Evolutionary conservation across 1,284 basidiomycete genomes (phyloP).

Genomic region (Jaminaea rosea): DNA sequence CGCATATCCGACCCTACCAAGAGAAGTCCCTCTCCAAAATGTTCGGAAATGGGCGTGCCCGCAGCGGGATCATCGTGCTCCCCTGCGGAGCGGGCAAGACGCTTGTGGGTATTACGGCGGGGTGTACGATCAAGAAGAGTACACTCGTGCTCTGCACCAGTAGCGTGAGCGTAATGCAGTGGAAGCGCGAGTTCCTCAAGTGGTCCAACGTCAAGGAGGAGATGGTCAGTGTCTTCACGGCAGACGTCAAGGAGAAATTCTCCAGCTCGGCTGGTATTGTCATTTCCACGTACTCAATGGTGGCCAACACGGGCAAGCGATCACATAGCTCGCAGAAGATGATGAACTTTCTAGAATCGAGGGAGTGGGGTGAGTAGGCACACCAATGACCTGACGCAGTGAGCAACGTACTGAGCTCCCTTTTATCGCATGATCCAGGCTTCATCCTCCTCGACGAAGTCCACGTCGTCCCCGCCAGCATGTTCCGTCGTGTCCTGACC

Average conservation of each 20-base stretch:
- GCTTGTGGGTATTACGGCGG: constrained; percentile 94
- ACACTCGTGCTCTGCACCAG: constrained; percentile 81
- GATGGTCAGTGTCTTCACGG: constrained; percentile 45
- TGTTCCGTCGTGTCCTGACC: constrained; percentile 47
- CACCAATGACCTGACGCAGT: too few relatives aligned
- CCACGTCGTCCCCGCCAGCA: constrained; percentile 46
- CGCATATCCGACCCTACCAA: constrained; percentile 46
- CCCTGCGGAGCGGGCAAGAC: constrained; percentile 99
- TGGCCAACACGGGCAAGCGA: constrained; percentile 46
- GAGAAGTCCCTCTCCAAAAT: constrained; percentile 46
- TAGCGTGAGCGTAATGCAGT: constrained; percentile 46
- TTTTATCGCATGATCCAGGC: too few relatives aligned
- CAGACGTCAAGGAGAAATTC: constrained; percentile 46
- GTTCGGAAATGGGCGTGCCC: constrained; percentile 46
- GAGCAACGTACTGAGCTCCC: too few relatives aligned
- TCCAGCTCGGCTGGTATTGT: constrained; percentile 44
- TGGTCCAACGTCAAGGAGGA: constrained; percentile 47
- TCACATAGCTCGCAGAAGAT: constrained; percentile 47
- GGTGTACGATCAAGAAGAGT: constrained; percentile 98
- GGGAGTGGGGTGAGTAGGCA: constrained; percentile 48
- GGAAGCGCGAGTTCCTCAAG: constrained; percentile 44
- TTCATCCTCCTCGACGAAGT: constrained; percentile 47
- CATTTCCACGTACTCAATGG: constrained; percentile 47
- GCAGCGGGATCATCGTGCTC: constrained; percentile 91
- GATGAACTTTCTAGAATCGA: constrained; percentile 47